Evolutionary conservation across 352 stramenopile genomes (phyloP).

Genomic region (Phytophthora pistaciae): DNA sequence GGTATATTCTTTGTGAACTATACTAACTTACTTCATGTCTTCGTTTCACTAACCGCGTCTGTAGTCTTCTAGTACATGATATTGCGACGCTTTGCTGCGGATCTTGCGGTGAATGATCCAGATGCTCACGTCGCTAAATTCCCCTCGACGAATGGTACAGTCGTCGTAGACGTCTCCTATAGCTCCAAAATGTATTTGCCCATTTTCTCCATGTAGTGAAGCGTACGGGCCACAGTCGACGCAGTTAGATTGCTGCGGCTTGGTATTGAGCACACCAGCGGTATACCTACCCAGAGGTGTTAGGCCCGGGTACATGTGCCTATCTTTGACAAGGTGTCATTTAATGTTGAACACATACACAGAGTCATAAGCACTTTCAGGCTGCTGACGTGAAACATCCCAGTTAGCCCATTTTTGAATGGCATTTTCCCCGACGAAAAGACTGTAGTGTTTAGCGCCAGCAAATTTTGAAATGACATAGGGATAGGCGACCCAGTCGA

Average conservation of each 20-base stretch:
- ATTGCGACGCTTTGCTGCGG: neutral
- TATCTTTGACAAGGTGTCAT: neutral
- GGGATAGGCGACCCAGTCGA: neutral
- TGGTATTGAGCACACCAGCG: too few species aligned
- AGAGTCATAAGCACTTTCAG: constrained; percentile 1
- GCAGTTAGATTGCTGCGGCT: too few species aligned
- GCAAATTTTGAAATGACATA: neutral
- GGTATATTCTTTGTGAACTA: neutral
- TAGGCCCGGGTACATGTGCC: neutral
- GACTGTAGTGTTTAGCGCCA: neutral
- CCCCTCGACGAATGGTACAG: neutral
- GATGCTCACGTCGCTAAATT: neutral
- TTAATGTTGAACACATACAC: neutral
- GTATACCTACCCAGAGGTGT: too few species aligned
- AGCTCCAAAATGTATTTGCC: neutral
- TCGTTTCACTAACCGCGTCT: neutral
- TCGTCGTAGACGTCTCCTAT: neutral
- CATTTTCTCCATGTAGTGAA: neutral
- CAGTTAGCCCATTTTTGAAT: neutral
- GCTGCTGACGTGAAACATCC: neutral
- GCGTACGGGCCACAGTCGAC: neutral
- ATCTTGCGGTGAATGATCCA: neutral
- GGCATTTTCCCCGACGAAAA: neutral
- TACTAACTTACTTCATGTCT: constrained; percentile 1
- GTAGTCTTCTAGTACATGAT: neutral